Evolutionary conservation across 2,329 filamentous ascomycete species (phyloP), one percentile per base, ranked within the genome.

Genomic region (Colletotrichum navitas): DNA sequence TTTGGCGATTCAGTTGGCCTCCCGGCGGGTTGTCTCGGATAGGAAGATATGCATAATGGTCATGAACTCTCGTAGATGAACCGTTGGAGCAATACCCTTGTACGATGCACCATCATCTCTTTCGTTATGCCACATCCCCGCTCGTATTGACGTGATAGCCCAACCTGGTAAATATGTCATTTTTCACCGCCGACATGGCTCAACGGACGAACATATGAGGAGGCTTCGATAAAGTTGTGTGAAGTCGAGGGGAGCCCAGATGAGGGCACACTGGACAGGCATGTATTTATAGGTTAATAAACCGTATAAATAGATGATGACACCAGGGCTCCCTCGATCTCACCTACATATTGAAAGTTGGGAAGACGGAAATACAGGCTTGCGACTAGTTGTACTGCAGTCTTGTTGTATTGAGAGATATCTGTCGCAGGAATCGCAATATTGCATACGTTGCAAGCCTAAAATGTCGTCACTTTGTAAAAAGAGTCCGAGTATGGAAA

Each of bases 171-270:
- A 36, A 32, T 18, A 26, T 63, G 52, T 58, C 68, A 68, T 59
- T 56, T 45, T 54, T 56, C 26, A 32, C 21, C 43, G 58, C n/a
- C 29, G 10, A 51, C 29, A 34, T 14, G 41, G 26, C 26, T 10
- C 14, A 34, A 63, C 64, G 36, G 65, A 63, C 36, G 59, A 71
- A 71, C 63, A 56, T 51, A 56, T 58, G 56, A 51, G 68, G 51
- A 45, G 68, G 21, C 18, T 26, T n/a, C n/a, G 12, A 47, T 2
- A 6, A 29, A 10, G 29, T 49, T 24, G n/a, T 36, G 41, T n/a
- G 2, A 10, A 39, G 18, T 34, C 8, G n/a, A 36, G n/a, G 8
- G 21, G 8, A 2, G 32, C 2, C 11, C 32, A 24, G n/a, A 56
- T 1, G 32, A 36, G 32, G 32, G n/a, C 32, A 39, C 3, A 8